These are phyloP conservation scores for Heteromeles arbutifolia DNA, from an alignment of 306 rosid genomes.

Conservation along the genomic window DNA sequence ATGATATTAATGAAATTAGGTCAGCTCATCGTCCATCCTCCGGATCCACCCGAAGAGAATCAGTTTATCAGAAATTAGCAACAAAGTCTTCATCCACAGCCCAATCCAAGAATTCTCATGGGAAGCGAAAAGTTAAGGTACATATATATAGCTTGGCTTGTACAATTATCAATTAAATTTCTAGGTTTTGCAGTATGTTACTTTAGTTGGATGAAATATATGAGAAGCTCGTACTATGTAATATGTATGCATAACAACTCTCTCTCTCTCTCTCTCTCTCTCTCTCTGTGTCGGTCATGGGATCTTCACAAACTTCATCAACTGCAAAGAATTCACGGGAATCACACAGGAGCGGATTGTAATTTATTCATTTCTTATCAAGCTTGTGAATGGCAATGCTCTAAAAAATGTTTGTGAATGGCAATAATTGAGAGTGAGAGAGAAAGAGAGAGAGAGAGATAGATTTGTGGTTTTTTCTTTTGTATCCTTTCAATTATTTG, in stretches of 20 bases:
- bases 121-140: conserved; percentile 86
- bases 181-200: background rate
- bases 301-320: background rate
- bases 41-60: conserved; percentile 1
- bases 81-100: conserved; percentile 38
- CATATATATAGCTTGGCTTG: background rate
- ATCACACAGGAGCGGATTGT: background rate
- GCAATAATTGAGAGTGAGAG: background rate
- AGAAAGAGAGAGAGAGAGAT: background rate
- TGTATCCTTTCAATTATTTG: background rate
- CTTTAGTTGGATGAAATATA: background rate
- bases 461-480: background rate
- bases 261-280: background rate
- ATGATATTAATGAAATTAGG: conserved; percentile 1
- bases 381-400: background rate
- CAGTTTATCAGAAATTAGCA: conserved; percentile 25
- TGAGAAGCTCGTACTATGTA: conserved; percentile 1
- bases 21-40: background rate
- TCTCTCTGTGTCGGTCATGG: background rate
- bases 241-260: background rate
- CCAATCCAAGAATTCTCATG: conserved; percentile 55
- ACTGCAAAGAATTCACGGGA: conserved; percentile 38
- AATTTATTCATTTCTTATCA: background rate
- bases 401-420: too few relatives aligned
- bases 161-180: too few relatives aligned